These are phyloP conservation scores for Magnaporthiopsis rhizophila DNA, from an alignment of 2,329 filamentous ascomycete species.

Conservation along the genomic window DNA sequence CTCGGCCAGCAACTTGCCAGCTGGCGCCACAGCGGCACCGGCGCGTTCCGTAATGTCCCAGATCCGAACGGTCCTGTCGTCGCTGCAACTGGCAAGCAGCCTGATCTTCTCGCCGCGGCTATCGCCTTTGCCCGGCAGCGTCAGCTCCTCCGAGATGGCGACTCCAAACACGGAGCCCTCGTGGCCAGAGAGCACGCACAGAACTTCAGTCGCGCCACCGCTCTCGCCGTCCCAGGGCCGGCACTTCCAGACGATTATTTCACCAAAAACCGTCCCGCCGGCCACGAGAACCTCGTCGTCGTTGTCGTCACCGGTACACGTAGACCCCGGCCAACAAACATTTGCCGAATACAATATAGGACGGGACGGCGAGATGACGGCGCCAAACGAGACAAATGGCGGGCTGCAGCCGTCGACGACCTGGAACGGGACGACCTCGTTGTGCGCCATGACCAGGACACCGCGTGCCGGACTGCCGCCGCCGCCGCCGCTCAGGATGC, in stretches of 20 bases:
- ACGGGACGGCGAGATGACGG: constrained; percentile 54
- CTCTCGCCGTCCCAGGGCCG: neutral
- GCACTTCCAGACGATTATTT: constrained; percentile 74
- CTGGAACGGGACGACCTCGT: constrained; percentile 57
- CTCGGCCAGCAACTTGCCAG: constrained; percentile 18
- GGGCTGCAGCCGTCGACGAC: constrained; percentile 11
- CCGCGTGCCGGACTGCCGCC: constrained; percentile 27
- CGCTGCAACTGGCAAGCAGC: constrained; percentile 85
- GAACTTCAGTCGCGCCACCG: constrained; percentile 28
- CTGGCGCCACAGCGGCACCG: constrained; percentile 3
- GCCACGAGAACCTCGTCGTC: constrained; percentile 58
- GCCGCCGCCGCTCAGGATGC: constrained; percentile 30
- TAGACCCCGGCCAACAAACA: constrained; percentile 51
- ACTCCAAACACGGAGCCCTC: constrained; percentile 94
- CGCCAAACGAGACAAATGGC: constrained; percentile 32
- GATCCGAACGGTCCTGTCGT: constrained; percentile 80
- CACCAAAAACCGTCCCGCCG: constrained; percentile 88
- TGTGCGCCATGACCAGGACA: constrained; percentile 76
- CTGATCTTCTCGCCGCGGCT: constrained; percentile 28
- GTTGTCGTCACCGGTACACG: constrained; percentile 23
- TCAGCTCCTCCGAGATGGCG: constrained; percentile 56
- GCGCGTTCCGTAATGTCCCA: constrained; percentile 68
- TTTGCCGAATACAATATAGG: constrained; percentile 86
- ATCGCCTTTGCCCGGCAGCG: constrained; percentile 15
- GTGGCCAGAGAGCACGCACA: constrained; percentile 57